Base-by-base conservation (phyloP, 176 grass and related monocot genomes). In the Canna indica region DNA sequence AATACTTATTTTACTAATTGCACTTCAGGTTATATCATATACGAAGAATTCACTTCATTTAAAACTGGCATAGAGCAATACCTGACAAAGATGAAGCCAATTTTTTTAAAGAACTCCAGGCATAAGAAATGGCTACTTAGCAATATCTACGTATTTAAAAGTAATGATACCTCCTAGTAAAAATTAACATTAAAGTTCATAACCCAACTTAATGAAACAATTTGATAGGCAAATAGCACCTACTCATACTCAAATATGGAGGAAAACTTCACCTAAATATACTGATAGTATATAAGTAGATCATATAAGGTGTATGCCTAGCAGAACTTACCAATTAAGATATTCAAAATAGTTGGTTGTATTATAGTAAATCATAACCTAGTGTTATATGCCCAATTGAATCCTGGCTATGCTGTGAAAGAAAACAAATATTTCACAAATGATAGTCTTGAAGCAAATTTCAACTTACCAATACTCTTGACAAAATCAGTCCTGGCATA, bases 401-500 rank as follows among this genome's bases (percentile, higher is more conserved):
- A 59, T 29, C 27, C 13, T 34, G 16, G 60, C 31, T 35, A 20
- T 32, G 24, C 14, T 20, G 20, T 66, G 63, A 3, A 66, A 66
- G 10, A 66, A 3, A 25, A 32, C 10, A 65, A 20, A 41, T 66
- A 10, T 39, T 12, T 24, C 7, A 66, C 34, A 39, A 39, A 66
- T 66, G 34, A 8, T 66, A 66, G 35, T 24, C 18, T 36, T 15
- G 4, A 15, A 17, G 35, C 33, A 41, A 73, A 50, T n/a, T 35
- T 39, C 75, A 57, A 70, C 75, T 48, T 92, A 97, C 93, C 93
- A 97, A 62, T 75, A 97, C 78, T 59, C 94, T 90, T 73, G 84
- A 97, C 18, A 97, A 60, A 72, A 97, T 72, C 77, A 97, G 80
- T 39, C 81, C 86, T 75, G 94, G 94, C 94, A 97, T 92, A 79